These are phyloP conservation scores for Staphylotrichum tortipilum DNA, from an alignment of 495 filamentous ascomycete genomes.

Conservation along the genomic window DNA sequence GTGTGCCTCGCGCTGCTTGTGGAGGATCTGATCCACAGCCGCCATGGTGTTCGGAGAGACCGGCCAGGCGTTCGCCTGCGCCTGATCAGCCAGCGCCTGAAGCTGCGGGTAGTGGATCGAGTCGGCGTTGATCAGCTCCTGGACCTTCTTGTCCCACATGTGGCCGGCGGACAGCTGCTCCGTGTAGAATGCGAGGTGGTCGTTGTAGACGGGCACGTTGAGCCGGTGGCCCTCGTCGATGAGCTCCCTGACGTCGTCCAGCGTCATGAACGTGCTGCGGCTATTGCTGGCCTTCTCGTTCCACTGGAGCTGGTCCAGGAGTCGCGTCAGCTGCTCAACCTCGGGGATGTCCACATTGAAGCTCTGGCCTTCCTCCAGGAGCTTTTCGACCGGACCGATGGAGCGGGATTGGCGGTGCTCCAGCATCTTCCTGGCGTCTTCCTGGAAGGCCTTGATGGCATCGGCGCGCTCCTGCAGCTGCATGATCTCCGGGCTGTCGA, in stretches of 20 bases:
- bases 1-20: constrained; percentile 93
- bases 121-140: constrained; percentile 86
- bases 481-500: constrained; percentile 89
- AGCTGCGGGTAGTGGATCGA: constrained; percentile 87
- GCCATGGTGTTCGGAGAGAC: constrained; percentile 74
- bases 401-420: constrained; percentile 45
- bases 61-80: constrained; percentile 64
- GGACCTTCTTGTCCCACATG: constrained; percentile 87
- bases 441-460: constrained; percentile 79
- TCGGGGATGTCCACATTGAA: constrained; percentile 96
- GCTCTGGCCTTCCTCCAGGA: constrained; percentile 75
- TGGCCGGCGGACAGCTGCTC: constrained; percentile 68
- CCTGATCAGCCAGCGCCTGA: constrained; percentile 74
- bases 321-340: constrained; percentile 70
- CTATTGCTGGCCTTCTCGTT: constrained; percentile 63
- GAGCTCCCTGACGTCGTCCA: constrained; percentile 69
- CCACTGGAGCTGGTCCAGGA: constrained; percentile 84
- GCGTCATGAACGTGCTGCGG: constrained; percentile 51
- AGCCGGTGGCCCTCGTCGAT: constrained; percentile 68
- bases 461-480: constrained; percentile 80
- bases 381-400: constrained; percentile 73
- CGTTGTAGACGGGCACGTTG: constrained; percentile 66
- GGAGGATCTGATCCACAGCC: constrained; percentile 81
- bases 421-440: constrained; percentile 62
- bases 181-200: constrained; percentile 64